phyloP scores from a whole-genome alignment of 345 rosid genomes.

The Theobroma cacao region DNA sequence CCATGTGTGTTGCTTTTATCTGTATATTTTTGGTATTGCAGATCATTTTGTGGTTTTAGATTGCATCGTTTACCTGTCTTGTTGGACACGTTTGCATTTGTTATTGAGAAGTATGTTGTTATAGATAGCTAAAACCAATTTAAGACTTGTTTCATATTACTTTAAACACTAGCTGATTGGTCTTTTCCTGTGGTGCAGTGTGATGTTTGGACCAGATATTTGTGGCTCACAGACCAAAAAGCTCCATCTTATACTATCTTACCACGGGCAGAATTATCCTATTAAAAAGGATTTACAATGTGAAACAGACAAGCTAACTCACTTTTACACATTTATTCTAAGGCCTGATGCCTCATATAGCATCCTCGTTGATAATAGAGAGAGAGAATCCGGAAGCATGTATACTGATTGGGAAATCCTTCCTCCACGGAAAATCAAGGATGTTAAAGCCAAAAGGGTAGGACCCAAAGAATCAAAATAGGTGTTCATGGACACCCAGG shows the following conservation, averaged over 20 bases:
- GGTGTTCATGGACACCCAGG: background rate
- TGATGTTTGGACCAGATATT: constrained; percentile 98
- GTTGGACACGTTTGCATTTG: background rate
- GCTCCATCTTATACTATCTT: constrained; percentile 82
- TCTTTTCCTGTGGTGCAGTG: constrained; percentile 42
- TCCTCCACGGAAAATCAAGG: constrained; percentile 82
- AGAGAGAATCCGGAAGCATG: constrained; percentile 90
- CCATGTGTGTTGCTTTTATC: background rate
- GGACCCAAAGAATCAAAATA: background rate
- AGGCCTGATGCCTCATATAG: constrained; percentile 91
- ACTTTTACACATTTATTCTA: constrained; percentile 92
- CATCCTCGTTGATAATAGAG: constrained; percentile 75
- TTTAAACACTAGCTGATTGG: background rate
- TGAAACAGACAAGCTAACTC: constrained; percentile 87
- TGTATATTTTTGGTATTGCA: background rate
- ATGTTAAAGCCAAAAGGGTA: constrained; percentile 79
- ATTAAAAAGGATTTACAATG: constrained; percentile 86
- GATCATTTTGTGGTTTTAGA: background rate
- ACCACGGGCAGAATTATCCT: constrained; percentile 95
- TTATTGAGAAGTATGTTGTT: background rate
- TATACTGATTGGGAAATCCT: constrained; percentile 95
- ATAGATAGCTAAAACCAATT: background rate
- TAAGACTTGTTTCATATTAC: background rate
- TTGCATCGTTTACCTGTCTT: background rate
- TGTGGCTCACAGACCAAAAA: constrained; percentile 91